Evolutionary conservation across 805 yeast species (phyloP), one percentile per base, ranked within the genome.

Genomic region (Yamadazyma laniorum): DNA sequence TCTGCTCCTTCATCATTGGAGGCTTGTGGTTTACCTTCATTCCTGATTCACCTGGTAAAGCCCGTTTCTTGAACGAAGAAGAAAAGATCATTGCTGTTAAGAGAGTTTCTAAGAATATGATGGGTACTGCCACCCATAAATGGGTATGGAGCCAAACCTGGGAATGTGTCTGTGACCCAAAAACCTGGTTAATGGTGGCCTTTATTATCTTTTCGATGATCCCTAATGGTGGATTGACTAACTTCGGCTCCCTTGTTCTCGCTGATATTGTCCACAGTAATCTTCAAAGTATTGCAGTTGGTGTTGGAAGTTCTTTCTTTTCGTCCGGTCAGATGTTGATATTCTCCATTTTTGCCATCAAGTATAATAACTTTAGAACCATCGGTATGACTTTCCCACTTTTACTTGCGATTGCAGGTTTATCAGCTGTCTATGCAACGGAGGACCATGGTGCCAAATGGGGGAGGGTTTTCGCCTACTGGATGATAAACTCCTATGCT

Each of bases 1-100:
- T 11, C 52, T 75, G 75, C 85, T 63, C 79, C 19, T 71, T 76
- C 33, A 91, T 90, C 15, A 51, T 66, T 4, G 65, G 77, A 35
- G 80, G 87, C 2, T 55, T 80, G 4, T 52, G 73, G 11, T 51
- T 77, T 13, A 83, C 83, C 6, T 37, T 71, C 11, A 37, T 70
- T 14, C 67, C 67, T 5, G 56, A 59, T 39, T 40, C 50, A 18
- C 67, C 67, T 5, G 45, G 62, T 17, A 39, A 42, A 11, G 70
- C 72, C 14, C 54, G 65, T 63, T 67, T 63, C 44, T 55, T 68
- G 40, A 56, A 42, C 19, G 63, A 59, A 15, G 48, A 51, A 23
- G 71, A 67, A 41, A 65, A 48, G 29, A 33, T 48, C n/a, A 59
- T 62, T 12, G 66, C 62, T 5, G 64, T 65, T 13, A 56, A 64